Evolutionary conservation across 179 eudicot species (phyloP), one percentile per base, ranked within the genome.

Genomic region (Silene coronaria): DNA sequence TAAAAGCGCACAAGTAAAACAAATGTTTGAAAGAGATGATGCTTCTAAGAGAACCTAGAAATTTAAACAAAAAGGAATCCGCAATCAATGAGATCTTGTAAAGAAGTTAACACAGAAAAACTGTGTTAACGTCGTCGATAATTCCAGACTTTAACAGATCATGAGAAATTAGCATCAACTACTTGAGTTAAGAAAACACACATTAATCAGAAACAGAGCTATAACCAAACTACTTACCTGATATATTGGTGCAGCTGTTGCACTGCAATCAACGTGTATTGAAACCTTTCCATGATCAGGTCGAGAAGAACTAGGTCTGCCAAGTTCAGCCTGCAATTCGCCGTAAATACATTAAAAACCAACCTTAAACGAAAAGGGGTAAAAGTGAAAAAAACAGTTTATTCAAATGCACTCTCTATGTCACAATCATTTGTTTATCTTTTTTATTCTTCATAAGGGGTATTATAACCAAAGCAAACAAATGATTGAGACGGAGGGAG

Each of bases 221-320:
- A 48, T 10, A 71, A 13, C 7, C 16, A 76, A 63, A 42, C 72
- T 58, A 24, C 11, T 67, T 69, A 90, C 99, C 99, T 92, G 93
- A 75, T 89, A 95, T 32, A 86, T 71, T 36, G 97, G 99, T 32
- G 89, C 87, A 14, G 99, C 96, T 6, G 95, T 90, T 9, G 99
- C 90, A 84, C 99, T 95, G 81, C 97, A 95, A 78, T 89, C 96
- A 68, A 95, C 89, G 80, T 82, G 76, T 75, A 95, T 89, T 9
- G 77, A 84, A 78, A 92, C 93, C 83, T 88, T 95, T 77, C 99
- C 99, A 80, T 90, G 87, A 82, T 85, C 93, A 36, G 96, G 97
- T 64, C 85, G 88, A 68, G 80, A 83, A 10, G 89, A 55, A 80
- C 51, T 87, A 22, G 99, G 99, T 78, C 78, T 94, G 46, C 97